Base-by-base conservation (phyloP, 495 filamentous ascomycete genomes). In the Penicillium antarcticum region DNA sequence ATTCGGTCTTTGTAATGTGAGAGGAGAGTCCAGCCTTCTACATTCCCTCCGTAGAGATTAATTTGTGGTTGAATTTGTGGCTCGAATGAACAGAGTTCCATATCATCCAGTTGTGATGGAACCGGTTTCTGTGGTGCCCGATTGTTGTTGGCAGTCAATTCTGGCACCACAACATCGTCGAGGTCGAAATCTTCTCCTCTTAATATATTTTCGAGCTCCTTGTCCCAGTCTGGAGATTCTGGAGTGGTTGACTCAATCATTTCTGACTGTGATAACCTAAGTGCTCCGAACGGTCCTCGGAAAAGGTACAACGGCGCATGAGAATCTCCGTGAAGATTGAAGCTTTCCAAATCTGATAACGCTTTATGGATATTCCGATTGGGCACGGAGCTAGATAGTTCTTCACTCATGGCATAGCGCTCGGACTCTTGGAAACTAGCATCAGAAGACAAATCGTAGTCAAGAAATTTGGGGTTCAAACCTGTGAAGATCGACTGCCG, bases 1-100 rank as follows among this genome's bases (percentile, higher is more conserved):
- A 62, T 58, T 9, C 39, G 37, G 1, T 62, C 59, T 34, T 49
- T 53, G 32, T 62, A 62, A 31, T 59, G 42, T n/a, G 59, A 62
- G 5, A 62, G 43, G 13, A 62, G 44, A 3, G 43, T 14, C 59
- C 59, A 62, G 10, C 52, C 46, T 33, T 59, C 52, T 2, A 42
- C 35, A 13, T 56, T 43, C 1, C 34, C 31, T 9, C 8, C 43
- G 11, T 32, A 38, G 1, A 51, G 6, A 3, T 21, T 21, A n/a
- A 21, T 21, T 1, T 26, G 18, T 10, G 18, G 21, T 24, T 51
- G 43, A 17, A 16, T 17, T 26, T 26, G 21, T 12, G 14, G 21
- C 11, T 21, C n/a, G 13, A 7, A 9, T 5, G 12, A 14, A 5
- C 36, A 14, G 0, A 5, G n/a, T n/a, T n/a, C n/a, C n/a, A n/a